A percentile compares a stretch with the other conserved stretches of the same genome.
Evolutionary conservation across 2,329 filamentous ascomycete genomes (phyloP).

Genomic region (Madurella fahalii): DNA sequence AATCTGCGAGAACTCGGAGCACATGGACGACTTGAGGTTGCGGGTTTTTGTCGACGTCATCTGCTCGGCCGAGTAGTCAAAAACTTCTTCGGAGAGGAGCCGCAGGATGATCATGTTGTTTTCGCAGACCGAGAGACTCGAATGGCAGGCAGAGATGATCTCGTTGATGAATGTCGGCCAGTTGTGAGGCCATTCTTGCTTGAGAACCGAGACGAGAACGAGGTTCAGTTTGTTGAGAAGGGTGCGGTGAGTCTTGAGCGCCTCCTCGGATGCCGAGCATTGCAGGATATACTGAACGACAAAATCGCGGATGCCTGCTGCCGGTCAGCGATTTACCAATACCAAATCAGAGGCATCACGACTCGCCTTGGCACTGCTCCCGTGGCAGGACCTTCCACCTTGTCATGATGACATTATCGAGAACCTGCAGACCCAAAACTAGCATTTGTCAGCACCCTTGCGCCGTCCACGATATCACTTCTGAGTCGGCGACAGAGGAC

Average conservation of each 20-base stretch:
- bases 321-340: constrained; percentile 9
- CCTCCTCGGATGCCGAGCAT: constrained; percentile 84
- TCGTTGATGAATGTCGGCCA: constrained; percentile 99
- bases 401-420: constrained; percentile 98
- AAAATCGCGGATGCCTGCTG: constrained; percentile 91
- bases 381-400: constrained; percentile 97
- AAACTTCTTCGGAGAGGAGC: constrained; percentile 94
- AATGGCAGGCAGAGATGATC: constrained; percentile 94
- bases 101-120: constrained; percentile 99
- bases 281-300: constrained; percentile 98
- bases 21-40: constrained; percentile 98
- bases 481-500: constrained; percentile 32
- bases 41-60: constrained; percentile 99
- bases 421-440: constrained; percentile 92
- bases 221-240: constrained; percentile 98
- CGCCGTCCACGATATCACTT: not conserved
- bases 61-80: constrained; percentile 97
- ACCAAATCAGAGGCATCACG: not conserved
- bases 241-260: constrained; percentile 76
- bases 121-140: constrained; percentile 94
- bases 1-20: constrained; percentile 95
- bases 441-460: constrained; percentile 27
- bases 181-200: constrained; percentile 99
- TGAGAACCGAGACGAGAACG: constrained; percentile 93
- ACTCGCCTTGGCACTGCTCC: constrained; percentile 86